Base-by-base conservation (phyloP, 1,139 yeast genomes). In the Debaryomyces coudertii region DNA sequence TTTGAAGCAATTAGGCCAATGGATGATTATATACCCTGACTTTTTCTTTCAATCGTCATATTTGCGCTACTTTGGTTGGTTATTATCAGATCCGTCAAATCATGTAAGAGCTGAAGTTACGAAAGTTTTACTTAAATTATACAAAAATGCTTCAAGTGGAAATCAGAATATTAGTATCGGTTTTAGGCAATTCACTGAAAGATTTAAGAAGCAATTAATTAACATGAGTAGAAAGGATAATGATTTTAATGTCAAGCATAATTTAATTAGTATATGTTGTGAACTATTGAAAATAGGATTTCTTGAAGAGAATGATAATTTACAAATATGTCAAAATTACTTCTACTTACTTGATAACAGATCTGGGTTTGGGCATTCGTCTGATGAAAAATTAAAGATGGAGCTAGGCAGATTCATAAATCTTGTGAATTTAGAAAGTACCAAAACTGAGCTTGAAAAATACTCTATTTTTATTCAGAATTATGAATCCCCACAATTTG, bases 31-130 rank as follows among this genome's bases (percentile, higher is more conserved):
- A 6, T 79, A 78, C 51, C 96, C 96, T 0, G 90, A 85, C 47
- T 69, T 76, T 46, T 90, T 87, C 57, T 76, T 87, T 54, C 87
- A 83, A 49, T 83, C 86, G 2, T 69, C 82, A 1, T 87, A 82
- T 58, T 72, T 90, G 49, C 78, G 92, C 50, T 88, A 87, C 60
- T 79, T 86, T 59, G 96, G 96, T 2, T 87, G 95, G 95, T 72
- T 89, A 18, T 68, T 90, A 40, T 83, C 93, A 7, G 98, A 92
- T 58, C 75, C 83, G 1, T 76, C 79, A 16, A 65, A 78, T 12
- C 53, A 63, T 3, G 95, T 89, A 1, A 76, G 96, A 52, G 61
- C 71, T 5, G 93, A 87, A 55, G 90, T 83, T 1, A 61, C 87
- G 16, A 80, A 75, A 53, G 76, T 79, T 3, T 66, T 92, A 41